Percentiles rank a stretch among this genome's conserved stretches.
phyloP scores from a whole-genome alignment of 495 filamentous ascomycete genomes.

The Penicillium pulvis region DNA sequence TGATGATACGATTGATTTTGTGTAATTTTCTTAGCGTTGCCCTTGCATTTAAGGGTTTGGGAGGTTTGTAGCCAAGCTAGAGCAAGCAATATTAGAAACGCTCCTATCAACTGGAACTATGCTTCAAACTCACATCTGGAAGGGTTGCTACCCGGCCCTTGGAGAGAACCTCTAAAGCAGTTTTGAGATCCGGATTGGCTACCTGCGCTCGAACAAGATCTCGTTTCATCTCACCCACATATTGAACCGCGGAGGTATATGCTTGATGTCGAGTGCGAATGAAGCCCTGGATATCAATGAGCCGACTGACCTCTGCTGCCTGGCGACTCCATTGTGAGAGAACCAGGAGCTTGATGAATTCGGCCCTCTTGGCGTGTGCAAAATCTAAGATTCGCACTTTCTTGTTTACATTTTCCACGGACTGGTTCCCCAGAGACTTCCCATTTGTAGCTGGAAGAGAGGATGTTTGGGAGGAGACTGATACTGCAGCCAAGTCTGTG shows the following conservation, averaged over 20 bases:
- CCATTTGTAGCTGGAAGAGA: constrained; percentile 43
- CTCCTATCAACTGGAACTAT: not conserved
- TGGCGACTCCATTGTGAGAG: constrained; percentile 85
- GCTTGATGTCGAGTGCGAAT: constrained; percentile 58
- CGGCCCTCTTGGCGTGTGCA: constrained; percentile 61
- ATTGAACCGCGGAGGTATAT: constrained; percentile 58
- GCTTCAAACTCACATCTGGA: constrained; percentile 62
- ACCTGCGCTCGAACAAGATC: constrained; percentile 64
- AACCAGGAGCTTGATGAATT: constrained; percentile 89
- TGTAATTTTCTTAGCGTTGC: constrained; percentile 68
- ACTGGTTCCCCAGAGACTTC: constrained; percentile 59
- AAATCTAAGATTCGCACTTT: constrained; percentile 77
- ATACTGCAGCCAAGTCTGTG: constrained; percentile 66
- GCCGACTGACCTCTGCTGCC: constrained; percentile 69
- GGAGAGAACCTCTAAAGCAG: constrained; percentile 80
- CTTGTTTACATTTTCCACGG: constrained; percentile 71
- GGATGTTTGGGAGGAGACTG: constrained; percentile 44
- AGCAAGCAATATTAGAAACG: constrained; percentile 4
- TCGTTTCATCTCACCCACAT: constrained; percentile 68
- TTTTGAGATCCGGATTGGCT: constrained; percentile 86
- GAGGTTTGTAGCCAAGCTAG: constrained; percentile 77
- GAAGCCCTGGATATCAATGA: constrained; percentile 82
- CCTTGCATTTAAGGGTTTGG: constrained; percentile 64
- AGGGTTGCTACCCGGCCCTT: constrained; percentile 73
- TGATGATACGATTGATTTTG: constrained; percentile 80